These are phyloP conservation scores for Nevesoporus exiguus DNA, from an alignment of 768 basidiomycete species.

Conservation along the genomic window DNA sequence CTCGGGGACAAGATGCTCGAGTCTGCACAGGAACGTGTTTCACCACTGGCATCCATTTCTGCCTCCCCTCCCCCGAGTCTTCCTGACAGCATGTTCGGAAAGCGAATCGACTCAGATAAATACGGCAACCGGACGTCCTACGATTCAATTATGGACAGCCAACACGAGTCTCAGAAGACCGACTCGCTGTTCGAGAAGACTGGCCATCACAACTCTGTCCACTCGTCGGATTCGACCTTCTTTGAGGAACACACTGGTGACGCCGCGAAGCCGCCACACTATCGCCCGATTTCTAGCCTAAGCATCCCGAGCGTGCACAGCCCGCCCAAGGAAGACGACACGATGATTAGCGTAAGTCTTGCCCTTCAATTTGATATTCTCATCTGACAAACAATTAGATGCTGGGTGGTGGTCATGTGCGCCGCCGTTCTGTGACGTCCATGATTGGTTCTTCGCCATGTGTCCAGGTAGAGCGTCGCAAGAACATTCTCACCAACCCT, in stretches of 20 bases:
- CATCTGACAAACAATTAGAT: conserved; percentile 44
- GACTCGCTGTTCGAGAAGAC: conserved; percentile 68
- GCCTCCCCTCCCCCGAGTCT: conserved; percentile 57
- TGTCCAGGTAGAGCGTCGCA: conserved; percentile 60
- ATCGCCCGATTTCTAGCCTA: conserved; percentile 62
- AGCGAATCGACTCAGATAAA: too few relatives aligned
- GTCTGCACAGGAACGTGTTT: conserved; percentile 46
- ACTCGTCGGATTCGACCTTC: conserved; percentile 60
- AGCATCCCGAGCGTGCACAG: conserved; percentile 50
- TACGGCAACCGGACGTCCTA: conserved; percentile 41
- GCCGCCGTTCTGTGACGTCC: conserved; percentile 63
- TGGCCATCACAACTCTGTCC: conserved; percentile 43
- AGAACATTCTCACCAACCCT: conserved; percentile 36
- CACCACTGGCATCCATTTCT: conserved; percentile 59
- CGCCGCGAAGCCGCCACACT: conserved; percentile 46
- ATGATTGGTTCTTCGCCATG: conserved; percentile 70
- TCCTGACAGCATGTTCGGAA: conserved; percentile 13
- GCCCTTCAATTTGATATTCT: not conserved
- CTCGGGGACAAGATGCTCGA: conserved; percentile 89
- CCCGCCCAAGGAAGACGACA: conserved; percentile 66
- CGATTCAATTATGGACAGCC: conserved; percentile 67
- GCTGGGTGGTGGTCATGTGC: conserved; percentile 75
- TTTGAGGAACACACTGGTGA: conserved; percentile 40
- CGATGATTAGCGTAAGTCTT: conserved; percentile 71
- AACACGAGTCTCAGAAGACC: conserved; percentile 34